These are phyloP conservation scores for Gaertneriomyces sp. DNA, from an alignment of 192 early-diverging fungal genomes.

Conservation along the genomic window DNA sequence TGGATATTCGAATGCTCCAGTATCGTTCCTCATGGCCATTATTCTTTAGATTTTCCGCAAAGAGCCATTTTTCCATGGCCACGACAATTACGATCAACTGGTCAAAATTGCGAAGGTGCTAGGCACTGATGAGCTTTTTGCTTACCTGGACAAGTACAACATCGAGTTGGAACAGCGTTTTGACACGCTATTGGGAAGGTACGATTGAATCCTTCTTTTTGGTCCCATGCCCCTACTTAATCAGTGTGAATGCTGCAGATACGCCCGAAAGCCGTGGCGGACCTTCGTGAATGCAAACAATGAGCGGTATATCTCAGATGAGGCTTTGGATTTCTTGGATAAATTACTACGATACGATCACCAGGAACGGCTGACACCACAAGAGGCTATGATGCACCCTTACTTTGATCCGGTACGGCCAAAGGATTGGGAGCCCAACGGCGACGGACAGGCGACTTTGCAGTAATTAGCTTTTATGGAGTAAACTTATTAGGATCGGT, in stretches of 20 bases:
- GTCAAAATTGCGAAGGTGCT: constrained; percentile 98
- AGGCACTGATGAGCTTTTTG: constrained; percentile 91
- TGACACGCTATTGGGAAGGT: constrained; percentile 88
- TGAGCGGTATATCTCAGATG: constrained; percentile 73
- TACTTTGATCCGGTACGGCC: constrained; percentile 68
- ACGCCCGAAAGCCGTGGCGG: constrained; percentile 82
- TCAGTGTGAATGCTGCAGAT: constrained; percentile 40
- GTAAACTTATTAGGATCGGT: too few species aligned
- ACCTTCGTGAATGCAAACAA: constrained; percentile 84
- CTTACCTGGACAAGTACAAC: constrained; percentile 93
- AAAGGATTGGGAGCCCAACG: constrained; percentile 9
- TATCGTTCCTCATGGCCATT: neutral
- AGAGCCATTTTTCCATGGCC: constrained; percentile 98
- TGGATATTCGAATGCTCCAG: neutral
- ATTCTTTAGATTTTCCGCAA: constrained; percentile 87
- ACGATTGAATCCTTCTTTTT: constrained; percentile 2
- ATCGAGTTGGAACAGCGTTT: constrained; percentile 87
- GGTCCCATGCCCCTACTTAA: neutral
- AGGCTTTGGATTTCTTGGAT: constrained; percentile 88
- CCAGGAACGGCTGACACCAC: constrained; percentile 79
- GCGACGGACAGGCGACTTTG: neutral
- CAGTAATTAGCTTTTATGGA: too few species aligned
- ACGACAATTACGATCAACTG: constrained; percentile 98
- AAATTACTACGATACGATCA: constrained; percentile 90
- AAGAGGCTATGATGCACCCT: constrained; percentile 86